Percentiles rank a stretch among this genome's conserved stretches.
phyloP scores from a whole-genome alignment of 208 protist species.

The Endotrypanum monterogeii region DNA sequence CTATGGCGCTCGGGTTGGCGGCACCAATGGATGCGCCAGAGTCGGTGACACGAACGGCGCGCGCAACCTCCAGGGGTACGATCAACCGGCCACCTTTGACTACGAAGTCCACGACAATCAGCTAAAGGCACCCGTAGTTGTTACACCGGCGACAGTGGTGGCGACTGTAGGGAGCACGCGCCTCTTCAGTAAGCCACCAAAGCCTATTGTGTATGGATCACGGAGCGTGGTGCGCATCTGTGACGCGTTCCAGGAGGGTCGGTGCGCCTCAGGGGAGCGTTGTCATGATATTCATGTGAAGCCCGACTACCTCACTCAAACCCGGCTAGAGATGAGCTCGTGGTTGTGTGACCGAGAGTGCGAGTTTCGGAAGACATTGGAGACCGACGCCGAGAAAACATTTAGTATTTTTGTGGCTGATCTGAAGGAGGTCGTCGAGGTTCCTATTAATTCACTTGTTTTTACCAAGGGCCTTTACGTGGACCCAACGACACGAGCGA shows the following conservation, averaged over 20 bases:
- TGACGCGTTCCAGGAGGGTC: slow-evolving; percentile 65
- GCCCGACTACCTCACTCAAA: slow-evolving; percentile 51
- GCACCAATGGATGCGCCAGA: slow-evolving; percentile 7
- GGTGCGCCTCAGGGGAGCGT: slow-evolving; percentile 34
- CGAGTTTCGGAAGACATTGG: slow-evolving; percentile 60
- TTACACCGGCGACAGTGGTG: slow-evolving; percentile 45
- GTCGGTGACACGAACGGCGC: background rate
- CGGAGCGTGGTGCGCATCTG: slow-evolving; percentile 58
- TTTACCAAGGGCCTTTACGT: slow-evolving; percentile 86
- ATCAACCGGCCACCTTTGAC: slow-evolving; percentile 13
- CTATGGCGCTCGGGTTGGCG: slow-evolving; percentile 2
- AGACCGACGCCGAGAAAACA: slow-evolving; percentile 36
- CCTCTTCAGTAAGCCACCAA: slow-evolving; percentile 50
- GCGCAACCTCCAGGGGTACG: slow-evolving; percentile 6
- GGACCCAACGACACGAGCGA: slow-evolving; percentile 56
- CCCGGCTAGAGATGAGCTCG: slow-evolving; percentile 51
- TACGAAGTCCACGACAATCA: slow-evolving; percentile 79
- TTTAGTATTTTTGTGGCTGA: slow-evolving; percentile 82
- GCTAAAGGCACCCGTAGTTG: slow-evolving; percentile 65
- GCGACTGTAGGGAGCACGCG: slow-evolving; percentile 54
- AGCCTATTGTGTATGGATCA: slow-evolving; percentile 37
- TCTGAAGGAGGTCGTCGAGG: slow-evolving; percentile 81
- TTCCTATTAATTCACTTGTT: slow-evolving; percentile 54
- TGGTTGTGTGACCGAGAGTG: slow-evolving; percentile 58
- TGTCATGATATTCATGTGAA: slow-evolving; percentile 73